A percentile compares a stretch with the other conserved stretches of the same genome.
These are phyloP conservation scores for Heliocybe sulcata DNA, from an alignment of 1,284 basidiomycete genomes.

Conservation along the genomic window DNA sequence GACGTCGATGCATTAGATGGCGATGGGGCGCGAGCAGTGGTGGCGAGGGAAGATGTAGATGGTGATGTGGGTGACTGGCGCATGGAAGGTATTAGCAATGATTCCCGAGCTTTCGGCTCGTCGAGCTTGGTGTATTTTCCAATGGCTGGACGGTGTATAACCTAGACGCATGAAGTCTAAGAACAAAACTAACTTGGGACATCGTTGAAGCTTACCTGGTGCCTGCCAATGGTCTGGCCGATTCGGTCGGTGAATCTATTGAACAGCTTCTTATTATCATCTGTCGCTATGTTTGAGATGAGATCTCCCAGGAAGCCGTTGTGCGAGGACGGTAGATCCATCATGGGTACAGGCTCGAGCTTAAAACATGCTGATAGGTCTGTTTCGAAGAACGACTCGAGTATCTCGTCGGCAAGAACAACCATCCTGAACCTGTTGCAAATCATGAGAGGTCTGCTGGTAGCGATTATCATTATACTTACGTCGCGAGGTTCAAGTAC, in stretches of 20 bases:
- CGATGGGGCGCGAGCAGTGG: constrained; percentile 3
- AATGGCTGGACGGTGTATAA: constrained; percentile 76
- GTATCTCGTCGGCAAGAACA: constrained; percentile 87
- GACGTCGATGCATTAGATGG: constrained; percentile 25
- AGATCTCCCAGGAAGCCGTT: constrained; percentile 75
- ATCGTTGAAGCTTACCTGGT: constrained; percentile 47
- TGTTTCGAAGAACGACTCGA: constrained; percentile 91
- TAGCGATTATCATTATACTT: constrained; percentile 18
- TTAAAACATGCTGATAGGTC: constrained; percentile 86
- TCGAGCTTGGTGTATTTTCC: constrained; percentile 77
- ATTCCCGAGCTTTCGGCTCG: constrained; percentile 85
- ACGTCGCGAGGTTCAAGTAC: constrained; percentile 83
- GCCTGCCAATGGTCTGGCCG: constrained; percentile 88
- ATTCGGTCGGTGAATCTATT: constrained; percentile 88
- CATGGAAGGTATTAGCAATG: constrained; percentile 67
- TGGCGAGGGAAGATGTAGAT: constrained; percentile 11
- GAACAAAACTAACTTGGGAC: neutral
- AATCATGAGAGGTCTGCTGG: constrained; percentile 11
- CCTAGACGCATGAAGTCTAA: constrained; percentile 25
- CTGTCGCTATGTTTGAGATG: constrained; percentile 83
- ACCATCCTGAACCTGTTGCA: constrained; percentile 88
- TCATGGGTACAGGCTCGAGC: constrained; percentile 65
- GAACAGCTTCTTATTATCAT: constrained; percentile 82
- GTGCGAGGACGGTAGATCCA: constrained; percentile 50
- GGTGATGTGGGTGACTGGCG: constrained; percentile 48